These are phyloP conservation scores for Podospora australis DNA, from an alignment of 495 filamentous ascomycete genomes.

Conservation along the genomic window DNA sequence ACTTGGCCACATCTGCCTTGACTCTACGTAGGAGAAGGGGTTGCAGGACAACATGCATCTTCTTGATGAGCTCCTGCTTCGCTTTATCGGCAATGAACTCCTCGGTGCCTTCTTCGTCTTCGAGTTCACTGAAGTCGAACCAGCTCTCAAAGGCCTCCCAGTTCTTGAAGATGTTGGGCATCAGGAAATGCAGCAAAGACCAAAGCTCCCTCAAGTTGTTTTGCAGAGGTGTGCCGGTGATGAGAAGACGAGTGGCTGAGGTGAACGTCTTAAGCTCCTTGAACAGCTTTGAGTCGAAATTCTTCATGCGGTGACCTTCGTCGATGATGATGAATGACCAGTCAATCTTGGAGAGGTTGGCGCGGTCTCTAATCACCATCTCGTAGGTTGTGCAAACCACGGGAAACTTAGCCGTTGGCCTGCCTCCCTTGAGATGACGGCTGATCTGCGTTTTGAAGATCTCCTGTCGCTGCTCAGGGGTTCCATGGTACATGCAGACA, in stretches of 20 bases:
- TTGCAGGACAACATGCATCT: slow-evolving; percentile 86
- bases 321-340: slow-evolving; percentile 99
- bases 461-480: slow-evolving; percentile 62
- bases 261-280: slow-evolving; percentile 78
- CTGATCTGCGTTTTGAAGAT: slow-evolving; percentile 61
- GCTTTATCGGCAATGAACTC: slow-evolving; percentile 69
- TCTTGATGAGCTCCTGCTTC: slow-evolving; percentile 76
- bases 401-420: slow-evolving; percentile 61
- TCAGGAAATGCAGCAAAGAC: slow-evolving; percentile 89
- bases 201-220: slow-evolving; percentile 94
- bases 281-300: slow-evolving; percentile 88
- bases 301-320: slow-evolving; percentile 96
- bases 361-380: slow-evolving; percentile 86
- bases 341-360: slow-evolving; percentile 67
- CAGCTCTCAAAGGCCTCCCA: slow-evolving; percentile 84
- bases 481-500: slow-evolving; percentile 83
- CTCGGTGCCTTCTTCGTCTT: slow-evolving; percentile 63
- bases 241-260: slow-evolving; percentile 82
- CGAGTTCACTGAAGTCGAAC: slow-evolving; percentile 91
- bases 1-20: slow-evolving; percentile 86
- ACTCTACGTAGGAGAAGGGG: slow-evolving; percentile 83
- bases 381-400: slow-evolving; percentile 92
- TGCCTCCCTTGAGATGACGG: slow-evolving; percentile 41
- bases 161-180: slow-evolving; percentile 87
- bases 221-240: slow-evolving; percentile 91